A percentile compares a stretch with the other conserved stretches of the same genome.
These are phyloP conservation scores for Perkinsela sp. DNA, from an alignment of 208 protist genomes.

Conservation along the genomic window DNA sequence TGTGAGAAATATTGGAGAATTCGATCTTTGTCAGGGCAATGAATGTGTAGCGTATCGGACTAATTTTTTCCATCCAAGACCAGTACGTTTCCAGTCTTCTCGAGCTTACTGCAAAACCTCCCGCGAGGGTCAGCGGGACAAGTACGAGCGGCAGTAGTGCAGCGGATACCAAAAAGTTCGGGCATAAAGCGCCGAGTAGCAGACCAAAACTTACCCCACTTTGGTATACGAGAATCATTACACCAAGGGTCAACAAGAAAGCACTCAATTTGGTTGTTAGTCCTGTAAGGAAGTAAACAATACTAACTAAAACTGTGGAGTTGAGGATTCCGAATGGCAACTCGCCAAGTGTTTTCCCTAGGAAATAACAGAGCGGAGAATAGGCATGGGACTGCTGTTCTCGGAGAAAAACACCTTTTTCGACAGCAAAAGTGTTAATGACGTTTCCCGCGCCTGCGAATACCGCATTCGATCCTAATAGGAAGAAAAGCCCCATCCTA, in stretches of 20 bases:
- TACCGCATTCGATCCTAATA: conserved; percentile 18
- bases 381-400: conserved; percentile 32
- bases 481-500: conserved; percentile 25
- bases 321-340: conserved; percentile 16
- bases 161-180: conserved; percentile 10
- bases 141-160: conserved; percentile 19
- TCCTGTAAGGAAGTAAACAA: conserved; percentile 27
- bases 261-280: conserved; percentile 10
- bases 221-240: conserved; percentile 16
- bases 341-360: conserved; percentile 12
- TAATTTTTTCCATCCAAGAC: conserved; percentile 37
- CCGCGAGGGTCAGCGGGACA: conserved; percentile 19
- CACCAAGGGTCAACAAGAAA: conserved; percentile 13
- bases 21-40: conserved; percentile 27
- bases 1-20: conserved; percentile 13
- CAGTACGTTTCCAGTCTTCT: conserved; percentile 28
- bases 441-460: conserved; percentile 20
- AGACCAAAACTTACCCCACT: conserved; percentile 29
- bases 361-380: conserved; percentile 18
- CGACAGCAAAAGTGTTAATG: conserved; percentile 15
- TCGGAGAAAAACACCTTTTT: conserved; percentile 17
- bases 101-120: conserved; percentile 26
- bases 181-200: conserved; percentile 12
- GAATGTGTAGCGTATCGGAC: conserved; percentile 25
- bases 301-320: conserved; percentile 10